Evolutionary conservation across 106 monocot species (phyloP).

Genomic region (Apostasia ramifera): DNA sequence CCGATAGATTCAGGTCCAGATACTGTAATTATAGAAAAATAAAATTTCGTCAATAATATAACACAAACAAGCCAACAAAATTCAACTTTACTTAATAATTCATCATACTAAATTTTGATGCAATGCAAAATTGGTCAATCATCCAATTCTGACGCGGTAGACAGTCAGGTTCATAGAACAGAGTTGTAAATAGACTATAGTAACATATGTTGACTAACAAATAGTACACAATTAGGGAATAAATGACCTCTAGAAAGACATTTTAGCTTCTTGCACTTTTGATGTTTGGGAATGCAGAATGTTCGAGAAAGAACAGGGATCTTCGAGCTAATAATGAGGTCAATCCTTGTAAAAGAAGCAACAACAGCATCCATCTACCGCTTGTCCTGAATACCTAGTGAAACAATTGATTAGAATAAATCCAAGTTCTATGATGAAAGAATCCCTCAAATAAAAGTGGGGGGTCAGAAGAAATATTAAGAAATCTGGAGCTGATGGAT

Average conservation of each 20-base stretch:
- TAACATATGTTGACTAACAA: not conserved
- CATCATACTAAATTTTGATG: not conserved
- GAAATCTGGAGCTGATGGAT: too few species aligned
- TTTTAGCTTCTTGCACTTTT: not conserved
- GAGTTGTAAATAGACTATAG: not conserved
- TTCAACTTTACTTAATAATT: not conserved
- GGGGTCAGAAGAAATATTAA: too few species aligned
- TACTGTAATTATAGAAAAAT: conserved; percentile 13
- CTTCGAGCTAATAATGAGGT: conserved; percentile 1
- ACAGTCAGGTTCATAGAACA: not conserved
- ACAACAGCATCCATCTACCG: conserved; percentile 15
- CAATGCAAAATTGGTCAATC: not conserved
- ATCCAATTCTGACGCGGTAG: not conserved
- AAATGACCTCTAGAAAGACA: not conserved
- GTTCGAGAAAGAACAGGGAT: not conserved
- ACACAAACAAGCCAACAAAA: not conserved
- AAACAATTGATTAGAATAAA: too few species aligned
- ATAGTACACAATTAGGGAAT: not conserved
- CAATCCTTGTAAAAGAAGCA: conserved; percentile 7
- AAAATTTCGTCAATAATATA: not conserved
- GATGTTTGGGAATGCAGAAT: conserved; percentile 7
- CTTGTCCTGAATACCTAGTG: too few species aligned
- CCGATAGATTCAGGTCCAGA: conserved; percentile 3
- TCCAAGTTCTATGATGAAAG: too few species aligned
- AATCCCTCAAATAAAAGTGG: too few species aligned